Conservation (phyloP, 306 rosid genomes). For the Betula pendula region DNA sequence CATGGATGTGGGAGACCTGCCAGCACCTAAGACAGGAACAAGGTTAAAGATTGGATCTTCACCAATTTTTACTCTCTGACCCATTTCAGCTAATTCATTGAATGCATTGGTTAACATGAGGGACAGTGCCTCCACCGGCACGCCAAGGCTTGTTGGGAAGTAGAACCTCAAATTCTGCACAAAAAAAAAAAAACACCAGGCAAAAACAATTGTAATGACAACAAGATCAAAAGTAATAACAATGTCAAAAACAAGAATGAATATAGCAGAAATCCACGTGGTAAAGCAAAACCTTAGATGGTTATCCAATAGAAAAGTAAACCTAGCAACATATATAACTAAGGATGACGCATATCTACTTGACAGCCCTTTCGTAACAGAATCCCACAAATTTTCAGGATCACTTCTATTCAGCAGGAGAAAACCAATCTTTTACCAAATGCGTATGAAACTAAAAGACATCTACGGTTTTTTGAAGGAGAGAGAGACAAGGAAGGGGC, state of each 20-base stretch:
- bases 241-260: neutral
- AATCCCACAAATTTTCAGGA: neutral
- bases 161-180: conserved; percentile 83
- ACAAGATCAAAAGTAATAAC: conserved; percentile 9
- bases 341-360: neutral
- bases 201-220: neutral
- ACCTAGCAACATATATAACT: neutral
- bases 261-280: neutral
- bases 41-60: conserved; percentile 77
- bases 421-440: too few relatives aligned
- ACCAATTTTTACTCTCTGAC: conserved; percentile 32
- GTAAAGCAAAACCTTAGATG: neutral
- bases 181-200: conserved; percentile 9
- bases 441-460: too few relatives aligned
- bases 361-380: neutral
- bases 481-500: too few relatives aligned
- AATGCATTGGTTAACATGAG: conserved; percentile 54
- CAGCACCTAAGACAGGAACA: conserved; percentile 80
- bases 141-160: conserved; percentile 52
- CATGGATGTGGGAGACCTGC: conserved; percentile 62
- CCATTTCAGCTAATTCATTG: conserved; percentile 52
- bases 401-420: too few relatives aligned
- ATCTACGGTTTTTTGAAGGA: too few relatives aligned
- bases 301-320: neutral
- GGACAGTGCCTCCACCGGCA: conserved; percentile 48